phyloP scores from a whole-genome alignment of 495 filamentous ascomycete genomes.

The Cryomyces minteri region DNA sequence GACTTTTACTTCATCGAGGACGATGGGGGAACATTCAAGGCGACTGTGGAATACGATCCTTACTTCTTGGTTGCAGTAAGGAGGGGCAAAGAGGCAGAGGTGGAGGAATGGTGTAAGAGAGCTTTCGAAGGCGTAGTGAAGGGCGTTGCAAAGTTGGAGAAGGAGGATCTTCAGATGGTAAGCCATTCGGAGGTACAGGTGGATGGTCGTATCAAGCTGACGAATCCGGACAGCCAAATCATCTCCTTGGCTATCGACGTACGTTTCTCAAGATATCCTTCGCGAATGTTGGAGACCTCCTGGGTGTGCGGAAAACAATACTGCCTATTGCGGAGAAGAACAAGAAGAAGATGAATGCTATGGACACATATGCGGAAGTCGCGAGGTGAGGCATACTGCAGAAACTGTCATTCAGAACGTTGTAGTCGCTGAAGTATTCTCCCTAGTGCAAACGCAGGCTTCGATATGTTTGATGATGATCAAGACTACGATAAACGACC shows the following conservation, averaged over 20 bases:
- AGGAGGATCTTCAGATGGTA: constrained; percentile 77
- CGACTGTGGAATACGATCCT: constrained; percentile 87
- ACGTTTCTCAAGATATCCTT: constrained; percentile 76
- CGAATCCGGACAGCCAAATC: constrained; percentile 31
- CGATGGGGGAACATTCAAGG: constrained; percentile 85
- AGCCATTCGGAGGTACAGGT: no score
- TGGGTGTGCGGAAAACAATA: constrained; percentile 63
- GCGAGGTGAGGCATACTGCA: constrained; percentile 7
- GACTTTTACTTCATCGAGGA: constrained; percentile 97
- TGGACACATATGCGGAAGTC: constrained; percentile 97
- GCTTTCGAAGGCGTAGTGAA: constrained; percentile 76
- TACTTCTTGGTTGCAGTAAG: constrained; percentile 90
- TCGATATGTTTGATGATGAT: constrained; percentile 93
- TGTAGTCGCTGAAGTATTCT: constrained; percentile 23
- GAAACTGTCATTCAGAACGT: neutral
- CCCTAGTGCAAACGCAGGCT: constrained; percentile 48
- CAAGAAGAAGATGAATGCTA: constrained; percentile 79
- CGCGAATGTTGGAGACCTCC: constrained; percentile 66
- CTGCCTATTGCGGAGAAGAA: constrained; percentile 93
- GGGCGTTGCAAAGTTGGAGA: constrained; percentile 54
- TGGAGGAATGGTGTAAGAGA: constrained; percentile 86
- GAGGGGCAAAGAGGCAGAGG: constrained; percentile 73
- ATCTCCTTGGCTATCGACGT: constrained; percentile 76
- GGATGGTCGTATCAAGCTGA: no score
- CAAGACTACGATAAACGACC: constrained; percentile 67